Evolutionary conservation across 108 stramenopile genomes (phyloP), one percentile per base, ranked within the genome.

Genomic region (Tribonema minus): DNA sequence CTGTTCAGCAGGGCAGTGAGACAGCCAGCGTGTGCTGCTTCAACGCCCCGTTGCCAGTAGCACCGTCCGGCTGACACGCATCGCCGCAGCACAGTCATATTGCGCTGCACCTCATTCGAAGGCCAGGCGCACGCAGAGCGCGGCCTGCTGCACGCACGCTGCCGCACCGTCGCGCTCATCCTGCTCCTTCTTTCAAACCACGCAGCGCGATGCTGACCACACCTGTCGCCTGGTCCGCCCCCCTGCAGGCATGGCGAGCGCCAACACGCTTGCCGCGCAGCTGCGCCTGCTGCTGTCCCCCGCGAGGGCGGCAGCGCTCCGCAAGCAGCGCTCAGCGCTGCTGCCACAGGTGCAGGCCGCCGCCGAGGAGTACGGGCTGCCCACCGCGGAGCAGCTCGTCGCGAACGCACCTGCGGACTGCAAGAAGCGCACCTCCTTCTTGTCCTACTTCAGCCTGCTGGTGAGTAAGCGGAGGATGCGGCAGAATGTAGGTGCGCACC

Each of bases 391-490:
- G 20, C 38, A 27, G 38, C 66, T 67, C 27, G 29, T 36, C 38
- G 66, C 38, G 12, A 20, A 67, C 25, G 66, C 66, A 27, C 66
- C 66, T 29, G 7, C 37, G 0, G 29, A 28, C 38, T 67, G 40
- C 66, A 67, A 67, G 30, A 39, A 9, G 28, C 66, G 66, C n/a
- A n/a, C n/a, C 1, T 39, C 38, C 15, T 67, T 67, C 29, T 67
- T 37, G 66, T 39, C 28, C 38, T 67, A 67, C 39, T 67, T 67
- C 66, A 67, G 66, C 66, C 66, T 39, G 28, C 38, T 39, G 66
- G 38, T 37, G 5, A 39, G 66, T 37, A 67, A 29, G 39, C 38
- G 40, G 66, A 67, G 28, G 66, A 39, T 39, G 66, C 40, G 66
- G 66, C 38, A 39, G 40, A 39, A 67, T 37, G 66, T 67, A 27